These are phyloP conservation scores for Wallacemonas sp. DNA, from an alignment of 208 protist species.

Conservation along the genomic window DNA sequence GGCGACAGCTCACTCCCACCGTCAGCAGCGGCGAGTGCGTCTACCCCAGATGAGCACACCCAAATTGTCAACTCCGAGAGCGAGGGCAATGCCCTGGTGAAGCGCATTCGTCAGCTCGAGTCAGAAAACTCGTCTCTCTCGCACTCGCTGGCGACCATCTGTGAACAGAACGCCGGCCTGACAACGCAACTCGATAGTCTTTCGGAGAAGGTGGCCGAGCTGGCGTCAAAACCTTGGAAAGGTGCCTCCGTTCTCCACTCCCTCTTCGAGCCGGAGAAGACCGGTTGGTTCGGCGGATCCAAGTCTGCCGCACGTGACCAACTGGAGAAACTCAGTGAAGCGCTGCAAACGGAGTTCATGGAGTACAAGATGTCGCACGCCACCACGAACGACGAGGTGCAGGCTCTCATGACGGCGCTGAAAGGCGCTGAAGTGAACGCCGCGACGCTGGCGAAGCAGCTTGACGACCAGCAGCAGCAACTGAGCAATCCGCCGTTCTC, in stretches of 20 bases:
- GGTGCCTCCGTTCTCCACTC: slow-evolving; percentile 57
- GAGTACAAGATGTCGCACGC: slow-evolving; percentile 72
- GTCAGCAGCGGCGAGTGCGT: background rate
- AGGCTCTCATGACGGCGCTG: slow-evolving; percentile 61
- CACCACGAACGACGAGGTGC: slow-evolving; percentile 82
- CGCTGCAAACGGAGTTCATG: slow-evolving; percentile 74
- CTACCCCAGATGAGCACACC: slow-evolving; percentile 3
- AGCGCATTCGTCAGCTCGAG: slow-evolving; percentile 67
- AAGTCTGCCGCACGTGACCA: slow-evolving; percentile 66
- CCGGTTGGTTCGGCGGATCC: slow-evolving; percentile 77
- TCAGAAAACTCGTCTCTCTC: slow-evolving; percentile 57
- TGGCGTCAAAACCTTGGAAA: slow-evolving; percentile 39
- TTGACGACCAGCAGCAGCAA: slow-evolving; percentile 66
- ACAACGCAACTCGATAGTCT: slow-evolving; percentile 27
- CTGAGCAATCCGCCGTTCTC: slow-evolving; percentile 46
- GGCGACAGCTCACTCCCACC: background rate
- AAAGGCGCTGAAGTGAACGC: slow-evolving; percentile 61
- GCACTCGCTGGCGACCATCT: slow-evolving; percentile 64
- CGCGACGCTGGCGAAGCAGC: slow-evolving; percentile 48
- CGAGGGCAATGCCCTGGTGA: slow-evolving; percentile 64
- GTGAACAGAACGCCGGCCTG: slow-evolving; percentile 81
- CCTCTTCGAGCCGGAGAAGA: slow-evolving; percentile 80
- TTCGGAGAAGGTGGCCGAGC: slow-evolving; percentile 42
- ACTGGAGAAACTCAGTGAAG: slow-evolving; percentile 57
- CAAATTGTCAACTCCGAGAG: slow-evolving; percentile 51